Evolutionary conservation across 2,329 filamentous ascomycete species (phyloP).

Genomic region (Neofusicoccum parvum): DNA sequence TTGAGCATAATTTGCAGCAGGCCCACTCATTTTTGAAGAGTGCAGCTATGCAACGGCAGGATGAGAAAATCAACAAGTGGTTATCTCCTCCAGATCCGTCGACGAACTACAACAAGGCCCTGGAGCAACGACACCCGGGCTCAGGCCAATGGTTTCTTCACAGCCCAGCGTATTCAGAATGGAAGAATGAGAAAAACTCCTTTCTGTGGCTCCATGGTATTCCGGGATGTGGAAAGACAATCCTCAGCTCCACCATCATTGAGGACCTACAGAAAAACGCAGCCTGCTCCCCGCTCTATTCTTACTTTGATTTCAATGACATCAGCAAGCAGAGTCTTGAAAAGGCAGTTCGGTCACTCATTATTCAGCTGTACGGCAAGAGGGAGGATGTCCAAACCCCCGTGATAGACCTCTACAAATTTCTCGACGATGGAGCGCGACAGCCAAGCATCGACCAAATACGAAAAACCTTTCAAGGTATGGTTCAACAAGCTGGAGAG

Average conservation of each 20-base stretch:
- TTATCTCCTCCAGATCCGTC: conserved; percentile 35
- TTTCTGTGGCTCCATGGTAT: conserved; percentile 43
- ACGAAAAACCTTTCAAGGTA: not conserved
- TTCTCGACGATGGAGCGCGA: too few relatives aligned
- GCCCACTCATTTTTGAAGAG: too few relatives aligned
- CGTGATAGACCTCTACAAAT: too few relatives aligned
- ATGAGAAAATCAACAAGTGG: conserved; percentile 26
- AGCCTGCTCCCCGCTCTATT: conserved; percentile 8
- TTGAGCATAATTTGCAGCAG: too few relatives aligned
- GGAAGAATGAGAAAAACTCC: conserved; percentile 26
- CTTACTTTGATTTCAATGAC: conserved; percentile 35
- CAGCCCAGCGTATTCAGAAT: conserved; percentile 24
- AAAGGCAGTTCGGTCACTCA: conserved; percentile 34
- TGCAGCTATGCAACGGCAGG: not conserved
- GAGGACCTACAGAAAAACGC: conserved; percentile 25
- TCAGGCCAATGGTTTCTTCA: conserved; percentile 36
- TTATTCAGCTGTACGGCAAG: conserved; percentile 33
- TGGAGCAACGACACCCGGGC: conserved; percentile 26
- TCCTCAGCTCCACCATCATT: conserved; percentile 44
- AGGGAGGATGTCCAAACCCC: not conserved
- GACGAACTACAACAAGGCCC: conserved; percentile 32
- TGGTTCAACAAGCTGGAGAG: conserved; percentile 14
- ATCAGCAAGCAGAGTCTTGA: conserved; percentile 33
- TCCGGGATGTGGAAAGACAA: conserved; percentile 47
- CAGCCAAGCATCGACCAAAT: conserved; percentile 20